Base-by-base conservation (phyloP, 257 asterid genomes). In the Rehmannia glutinosa region DNA sequence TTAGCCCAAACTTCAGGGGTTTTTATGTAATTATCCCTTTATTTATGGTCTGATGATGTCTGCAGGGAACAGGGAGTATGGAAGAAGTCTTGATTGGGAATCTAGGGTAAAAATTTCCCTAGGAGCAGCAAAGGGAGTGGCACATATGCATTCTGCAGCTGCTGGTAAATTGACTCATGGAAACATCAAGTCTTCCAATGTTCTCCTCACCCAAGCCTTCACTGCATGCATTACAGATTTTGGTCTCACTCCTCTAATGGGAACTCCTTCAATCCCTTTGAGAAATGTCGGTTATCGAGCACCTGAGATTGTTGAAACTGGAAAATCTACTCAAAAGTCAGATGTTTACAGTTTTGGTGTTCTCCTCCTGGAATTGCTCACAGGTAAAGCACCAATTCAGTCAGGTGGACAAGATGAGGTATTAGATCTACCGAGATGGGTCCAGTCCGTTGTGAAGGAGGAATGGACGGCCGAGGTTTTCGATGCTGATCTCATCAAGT, bases 401-500 rank as follows among this genome's bases (percentile, higher is more conserved):
- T 49, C 83, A 19, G 27, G 64, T 6, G 89, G 89, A 35, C 82
- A 80, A 6, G 90, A 81, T 3, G 88, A 83, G 62, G 84, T 51
- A 25, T 73, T 74, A 2, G 95, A 87, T 71, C 74, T 85, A 32
- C 92, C 95, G 1, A 46, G 75, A 17, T 87, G 95, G 95, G 92
- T 87, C 38, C 92, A 85, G 36, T 87, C 92, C 13, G 84, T 87
- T 16, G 90, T 85, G 51, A 76, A 85, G 76, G 92, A 85, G 78
- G 90, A 87, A 65, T 87, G 95, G 92, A 87, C 95, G 23, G 88
- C 95, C 5, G 95, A 85, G 85, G 88, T 87, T 33, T 87, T 87
- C 33, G 95, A 87, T 28, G 66, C 79, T 30, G 79, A 78, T 45
- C 78, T 87, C 62, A 66, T 81, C 23, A 81, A 74, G 77, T 70